Conservation (phyloP, 805 yeast genomes). For the Hanseniaspora valbyensis region DNA sequence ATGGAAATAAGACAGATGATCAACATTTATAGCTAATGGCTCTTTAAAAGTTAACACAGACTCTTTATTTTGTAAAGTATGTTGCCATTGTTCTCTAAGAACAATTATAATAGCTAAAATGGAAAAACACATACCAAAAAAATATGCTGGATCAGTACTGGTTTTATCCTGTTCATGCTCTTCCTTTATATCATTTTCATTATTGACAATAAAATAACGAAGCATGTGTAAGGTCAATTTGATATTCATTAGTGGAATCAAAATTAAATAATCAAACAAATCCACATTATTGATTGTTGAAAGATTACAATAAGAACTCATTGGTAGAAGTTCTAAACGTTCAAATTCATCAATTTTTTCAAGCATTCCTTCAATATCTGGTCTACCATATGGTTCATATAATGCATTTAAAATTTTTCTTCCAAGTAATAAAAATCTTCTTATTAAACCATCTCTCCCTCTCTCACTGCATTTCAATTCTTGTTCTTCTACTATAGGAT, state of each 20-base stretch:
- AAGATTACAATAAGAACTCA: constrained; percentile 6
- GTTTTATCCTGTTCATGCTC: neutral
- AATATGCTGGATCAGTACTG: neutral
- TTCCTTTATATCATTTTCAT: neutral
- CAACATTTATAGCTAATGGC: neutral
- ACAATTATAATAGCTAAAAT: constrained; percentile 6
- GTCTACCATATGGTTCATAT: constrained; percentile 13
- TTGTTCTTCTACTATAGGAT: constrained; percentile 3
- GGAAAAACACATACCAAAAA: constrained; percentile 11
- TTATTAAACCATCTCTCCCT: constrained; percentile 9
- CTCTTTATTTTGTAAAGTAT: neutral
- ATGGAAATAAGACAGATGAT: constrained; percentile 13
- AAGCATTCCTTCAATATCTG: constrained; percentile 15
- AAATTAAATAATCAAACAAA: constrained; percentile 11
- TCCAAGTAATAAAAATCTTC: constrained; percentile 13
- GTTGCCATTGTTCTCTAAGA: constrained; percentile 11
- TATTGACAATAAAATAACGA: neutral
- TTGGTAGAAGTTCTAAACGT: constrained; percentile 1
- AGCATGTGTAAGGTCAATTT: constrained; percentile 3
- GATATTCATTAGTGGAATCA: constrained; percentile 4
- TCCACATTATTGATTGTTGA: constrained; percentile 5
- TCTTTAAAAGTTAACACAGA: neutral
- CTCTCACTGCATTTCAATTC: constrained; percentile 12
- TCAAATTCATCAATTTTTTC: constrained; percentile 9
- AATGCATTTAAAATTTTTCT: constrained; percentile 13